phyloP scores from a whole-genome alignment of 2,329 filamentous ascomycete genomes.

The Fonsecaea pedrosoi region DNA sequence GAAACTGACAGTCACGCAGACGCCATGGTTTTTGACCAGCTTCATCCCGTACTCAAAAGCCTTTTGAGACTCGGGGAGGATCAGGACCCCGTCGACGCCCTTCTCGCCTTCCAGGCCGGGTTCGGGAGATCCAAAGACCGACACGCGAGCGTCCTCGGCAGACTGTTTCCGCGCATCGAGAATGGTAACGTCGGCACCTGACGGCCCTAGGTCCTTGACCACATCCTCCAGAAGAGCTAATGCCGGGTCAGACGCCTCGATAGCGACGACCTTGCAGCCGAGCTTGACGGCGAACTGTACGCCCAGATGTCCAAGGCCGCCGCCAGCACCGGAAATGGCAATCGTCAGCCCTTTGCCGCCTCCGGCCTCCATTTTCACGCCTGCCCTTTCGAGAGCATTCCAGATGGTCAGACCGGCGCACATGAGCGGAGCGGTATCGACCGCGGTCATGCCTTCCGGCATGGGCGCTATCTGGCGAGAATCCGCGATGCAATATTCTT shows the following conservation, averaged over 20 bases:
- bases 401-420: conserved; percentile 53
- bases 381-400: conserved; percentile 46
- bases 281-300: conserved; percentile 44
- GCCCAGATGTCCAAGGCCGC: conserved; percentile 43
- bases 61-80: conserved; percentile 48
- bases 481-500: conserved; percentile 39
- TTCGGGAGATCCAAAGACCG: conserved; percentile 3
- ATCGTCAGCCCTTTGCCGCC: conserved; percentile 38
- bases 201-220: conserved; percentile 18
- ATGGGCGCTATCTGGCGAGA: conserved; percentile 36
- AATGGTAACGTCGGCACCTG: conserved; percentile 42
- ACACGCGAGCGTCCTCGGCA: conserved; percentile 29
- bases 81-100: conserved; percentile 54
- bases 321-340: conserved; percentile 46
- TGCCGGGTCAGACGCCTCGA: conserved; percentile 42
- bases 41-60: conserved; percentile 46
- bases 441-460: conserved; percentile 45
- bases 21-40: conserved; percentile 42
- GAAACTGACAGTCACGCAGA: conserved; percentile 46
- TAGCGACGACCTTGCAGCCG: conserved; percentile 45
- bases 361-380: conserved; percentile 11
- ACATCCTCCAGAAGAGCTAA: conserved; percentile 40
- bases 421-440: conserved; percentile 51
- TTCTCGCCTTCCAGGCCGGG: conserved; percentile 43
- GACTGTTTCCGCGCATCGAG: conserved; percentile 48